Evolutionary conservation across 129 eudicot species (phyloP).

Genomic region (Scalesia atractyloides): DNA sequence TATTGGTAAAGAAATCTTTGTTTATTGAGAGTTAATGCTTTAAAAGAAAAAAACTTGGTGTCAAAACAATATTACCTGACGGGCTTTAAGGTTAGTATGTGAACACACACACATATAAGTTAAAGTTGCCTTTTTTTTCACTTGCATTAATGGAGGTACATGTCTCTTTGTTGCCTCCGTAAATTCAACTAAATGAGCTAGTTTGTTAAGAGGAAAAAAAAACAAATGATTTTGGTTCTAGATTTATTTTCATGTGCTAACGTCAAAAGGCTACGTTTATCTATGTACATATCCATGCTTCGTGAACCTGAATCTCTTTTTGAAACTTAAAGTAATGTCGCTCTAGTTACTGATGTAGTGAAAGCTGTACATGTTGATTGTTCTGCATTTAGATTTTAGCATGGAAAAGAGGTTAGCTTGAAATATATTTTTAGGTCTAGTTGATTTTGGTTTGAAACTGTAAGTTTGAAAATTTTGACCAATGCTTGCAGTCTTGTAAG

Average conservation of each 20-base stretch:
- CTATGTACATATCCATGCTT: neutral
- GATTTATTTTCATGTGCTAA: neutral
- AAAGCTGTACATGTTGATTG: neutral
- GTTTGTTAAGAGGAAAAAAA: neutral
- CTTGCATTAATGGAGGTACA: neutral
- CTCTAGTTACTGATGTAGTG: slow-evolving; percentile 5
- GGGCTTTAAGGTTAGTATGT: neutral
- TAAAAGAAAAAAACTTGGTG: neutral
- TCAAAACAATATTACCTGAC: neutral
- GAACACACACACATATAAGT: neutral
- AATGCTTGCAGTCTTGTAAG: no score
- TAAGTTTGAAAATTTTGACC: neutral
- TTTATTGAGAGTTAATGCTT: neutral
- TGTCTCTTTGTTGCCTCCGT: neutral
- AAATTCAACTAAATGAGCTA: slow-evolving; percentile 12
- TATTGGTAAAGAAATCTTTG: neutral
- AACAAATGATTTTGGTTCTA: neutral
- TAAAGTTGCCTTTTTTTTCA: slow-evolving; percentile 22
- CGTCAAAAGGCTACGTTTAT: neutral
- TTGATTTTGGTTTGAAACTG: slow-evolving; percentile 10
- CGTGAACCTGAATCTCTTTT: neutral
- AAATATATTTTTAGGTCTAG: neutral
- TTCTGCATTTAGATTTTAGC: neutral
- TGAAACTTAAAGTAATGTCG: neutral
- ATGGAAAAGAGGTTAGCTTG: slow-evolving; percentile 11